Conservation (phyloP, 164 flowering plant genomes). For the Hamamelis virginiana region DNA sequence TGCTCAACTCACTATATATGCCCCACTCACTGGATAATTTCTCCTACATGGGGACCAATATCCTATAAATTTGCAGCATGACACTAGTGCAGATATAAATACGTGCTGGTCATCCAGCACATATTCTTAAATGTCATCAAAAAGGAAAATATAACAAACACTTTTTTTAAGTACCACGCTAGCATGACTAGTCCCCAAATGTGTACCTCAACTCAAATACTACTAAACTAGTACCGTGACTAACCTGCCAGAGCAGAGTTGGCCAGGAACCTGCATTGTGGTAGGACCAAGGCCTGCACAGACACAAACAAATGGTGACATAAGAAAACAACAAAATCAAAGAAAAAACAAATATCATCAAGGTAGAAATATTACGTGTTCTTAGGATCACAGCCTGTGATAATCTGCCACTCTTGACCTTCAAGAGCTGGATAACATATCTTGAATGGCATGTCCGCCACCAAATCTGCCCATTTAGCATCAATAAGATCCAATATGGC, state of each 20-base stretch:
- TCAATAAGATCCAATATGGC: slow-evolving; percentile 48
- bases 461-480: slow-evolving; percentile 46
- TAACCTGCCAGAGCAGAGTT: slow-evolving; percentile 96
- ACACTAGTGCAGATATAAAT: no score
- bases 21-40: no score
- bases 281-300: slow-evolving; percentile 96
- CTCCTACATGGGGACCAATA: no score
- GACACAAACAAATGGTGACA: background rate
- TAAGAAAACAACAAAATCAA: slow-evolving; percentile 6
- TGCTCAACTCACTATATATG: no score
- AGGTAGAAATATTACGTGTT: slow-evolving; percentile 35
- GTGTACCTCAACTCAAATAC: background rate
- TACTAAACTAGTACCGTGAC: slow-evolving; percentile 8
- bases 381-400: slow-evolving; percentile 51
- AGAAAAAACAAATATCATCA: background rate
- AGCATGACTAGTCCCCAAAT: background rate
- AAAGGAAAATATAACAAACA: background rate
- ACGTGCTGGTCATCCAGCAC: no score
- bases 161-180: no score
- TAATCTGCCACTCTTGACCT: slow-evolving; percentile 50
- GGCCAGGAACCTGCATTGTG: slow-evolving; percentile 98
- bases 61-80: no score
- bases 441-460: slow-evolving; percentile 48
- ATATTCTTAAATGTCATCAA: background rate
- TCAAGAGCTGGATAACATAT: slow-evolving; percentile 53